Conservation (phyloP, 257 asterid genomes). For the Vinca minor region DNA sequence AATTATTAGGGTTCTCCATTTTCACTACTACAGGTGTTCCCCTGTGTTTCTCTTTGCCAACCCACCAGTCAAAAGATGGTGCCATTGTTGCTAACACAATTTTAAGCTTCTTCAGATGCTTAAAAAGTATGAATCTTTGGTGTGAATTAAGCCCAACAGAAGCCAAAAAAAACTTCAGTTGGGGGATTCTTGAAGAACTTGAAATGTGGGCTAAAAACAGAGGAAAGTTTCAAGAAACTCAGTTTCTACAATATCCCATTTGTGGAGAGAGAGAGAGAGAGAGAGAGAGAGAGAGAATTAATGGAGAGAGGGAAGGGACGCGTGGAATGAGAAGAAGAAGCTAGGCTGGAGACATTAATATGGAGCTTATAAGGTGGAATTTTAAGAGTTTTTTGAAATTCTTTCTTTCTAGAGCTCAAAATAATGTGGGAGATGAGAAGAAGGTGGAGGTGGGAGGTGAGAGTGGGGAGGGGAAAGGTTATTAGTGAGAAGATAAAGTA, state of each 20-base stretch:
- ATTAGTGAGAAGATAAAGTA: constrained; percentile 18
- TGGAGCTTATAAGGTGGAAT: constrained; percentile 18
- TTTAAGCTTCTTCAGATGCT: too few species aligned
- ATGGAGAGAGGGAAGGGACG: too few species aligned
- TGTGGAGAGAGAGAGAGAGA: neutral
- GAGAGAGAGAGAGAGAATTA: neutral
- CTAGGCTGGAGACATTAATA: too few species aligned
- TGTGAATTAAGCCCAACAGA: neutral
- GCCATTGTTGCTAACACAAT: too few species aligned
- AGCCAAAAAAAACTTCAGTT: neutral
- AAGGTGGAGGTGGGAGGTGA: too few species aligned
- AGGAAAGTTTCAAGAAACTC: neutral
- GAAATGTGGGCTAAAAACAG: neutral
- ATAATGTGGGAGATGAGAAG: neutral
- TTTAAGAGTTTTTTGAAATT: too few species aligned
- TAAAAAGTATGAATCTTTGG: constrained; percentile 6
- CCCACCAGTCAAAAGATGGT: constrained; percentile 75
- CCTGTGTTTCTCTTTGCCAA: constrained; percentile 52
- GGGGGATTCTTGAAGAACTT: constrained; percentile 4
- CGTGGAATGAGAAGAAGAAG: constrained; percentile 16
- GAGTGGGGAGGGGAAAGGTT: neutral
- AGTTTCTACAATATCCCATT: constrained; percentile 12
- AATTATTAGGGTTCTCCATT: constrained; percentile 89
- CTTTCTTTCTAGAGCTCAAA: neutral
- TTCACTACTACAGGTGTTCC: constrained; percentile 88